Evolutionary conservation across 345 rosid genomes (phyloP).

Genomic region (Brassica carinata): DNA sequence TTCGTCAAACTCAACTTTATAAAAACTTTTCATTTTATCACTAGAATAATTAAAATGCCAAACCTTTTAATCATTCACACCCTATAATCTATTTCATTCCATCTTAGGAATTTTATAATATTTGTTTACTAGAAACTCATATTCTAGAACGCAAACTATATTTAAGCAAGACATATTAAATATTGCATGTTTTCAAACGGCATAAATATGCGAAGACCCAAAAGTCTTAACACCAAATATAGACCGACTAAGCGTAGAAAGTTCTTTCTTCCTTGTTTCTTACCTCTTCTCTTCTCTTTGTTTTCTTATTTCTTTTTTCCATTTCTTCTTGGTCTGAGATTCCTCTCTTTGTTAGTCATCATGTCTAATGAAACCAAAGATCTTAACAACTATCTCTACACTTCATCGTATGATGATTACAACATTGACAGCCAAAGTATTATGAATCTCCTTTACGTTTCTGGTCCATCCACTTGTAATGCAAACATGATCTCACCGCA

Average conservation of each 20-base stretch:
- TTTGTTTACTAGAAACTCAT: not conserved
- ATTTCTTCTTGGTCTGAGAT: not conserved
- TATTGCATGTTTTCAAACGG: slow-evolving; percentile 26
- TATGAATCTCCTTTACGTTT: slow-evolving; percentile 41
- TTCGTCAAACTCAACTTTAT: slow-evolving; percentile 52
- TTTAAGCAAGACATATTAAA: not conserved
- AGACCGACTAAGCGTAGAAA: slow-evolving; percentile 26
- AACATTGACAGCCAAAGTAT: slow-evolving; percentile 23
- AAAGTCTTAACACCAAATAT: slow-evolving; percentile 33
- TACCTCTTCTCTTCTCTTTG: slow-evolving; percentile 25
- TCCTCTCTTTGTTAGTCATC: slow-evolving; percentile 25
- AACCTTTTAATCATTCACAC: slow-evolving; percentile 40
- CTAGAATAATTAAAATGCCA: slow-evolving; percentile 39
- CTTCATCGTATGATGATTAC: slow-evolving; percentile 28
- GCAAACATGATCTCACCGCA: slow-evolving; percentile 42
- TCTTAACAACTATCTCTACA: slow-evolving; percentile 44
- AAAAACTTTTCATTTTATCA: slow-evolving; percentile 14
- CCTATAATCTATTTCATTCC: slow-evolving; percentile 7
- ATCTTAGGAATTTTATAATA: not conserved
- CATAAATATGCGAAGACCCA: slow-evolving; percentile 41
- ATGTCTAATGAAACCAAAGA: slow-evolving; percentile 78
- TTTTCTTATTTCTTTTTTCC: not conserved
- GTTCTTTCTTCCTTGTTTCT: not conserved
- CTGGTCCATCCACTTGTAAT: slow-evolving; percentile 38
- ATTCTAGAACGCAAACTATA: not conserved